Base-by-base conservation (phyloP, 2,329 filamentous ascomycete genomes). In the Claviceps cyperi region DNA sequence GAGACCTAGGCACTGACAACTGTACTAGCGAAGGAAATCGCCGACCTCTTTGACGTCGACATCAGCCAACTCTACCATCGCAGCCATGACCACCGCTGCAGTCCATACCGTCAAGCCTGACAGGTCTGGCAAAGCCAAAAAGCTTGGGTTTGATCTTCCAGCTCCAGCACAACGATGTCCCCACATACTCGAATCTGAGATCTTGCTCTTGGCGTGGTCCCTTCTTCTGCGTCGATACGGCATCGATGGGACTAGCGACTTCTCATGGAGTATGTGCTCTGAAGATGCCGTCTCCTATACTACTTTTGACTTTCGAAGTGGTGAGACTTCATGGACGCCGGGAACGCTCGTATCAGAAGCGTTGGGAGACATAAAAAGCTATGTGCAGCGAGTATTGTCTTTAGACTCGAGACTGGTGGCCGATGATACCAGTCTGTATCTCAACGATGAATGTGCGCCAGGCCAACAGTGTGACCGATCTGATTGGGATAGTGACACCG, bases 161-260 rank as follows among this genome's bases (percentile, higher is more conserved):
- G 46, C 22, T 32, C 46, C 43, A 15, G n/a, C 28, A n/a, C 22
- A 48, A 14, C 37, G 22, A 22, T 17, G 22, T 19, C 6, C n/a
- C 21, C 24, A 43, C 46, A 36, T 14, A 22, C 37, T 14, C 4
- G 46, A 35, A 43, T 41, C 38, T 15, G 46, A 48, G 21, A 48
- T 43, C 24, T 35, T 48, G 38, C 46, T 48, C 24, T 48, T 48
- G 38, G 38, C 22, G 32, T 48, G 46, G 46, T 48, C 46, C 19
- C 46, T 48, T 21, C 24, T 48, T 7, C 22, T 48, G 38, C 46
- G 37, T 9, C 46, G 46, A 19, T 48, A 41, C 15, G n/a, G 38
- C 17, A 22, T 43, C 7, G 38, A 48, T 19, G 46, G 38, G 6
- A 43, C 14, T 9, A 21, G 46, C 38, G 37, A 43, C n/a, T 48